A percentile compares a stretch with the other conserved stretches of the same genome.
Conservation (phyloP, 2,329 filamentous ascomycete species). For the Orbilia brochopaga region DNA sequence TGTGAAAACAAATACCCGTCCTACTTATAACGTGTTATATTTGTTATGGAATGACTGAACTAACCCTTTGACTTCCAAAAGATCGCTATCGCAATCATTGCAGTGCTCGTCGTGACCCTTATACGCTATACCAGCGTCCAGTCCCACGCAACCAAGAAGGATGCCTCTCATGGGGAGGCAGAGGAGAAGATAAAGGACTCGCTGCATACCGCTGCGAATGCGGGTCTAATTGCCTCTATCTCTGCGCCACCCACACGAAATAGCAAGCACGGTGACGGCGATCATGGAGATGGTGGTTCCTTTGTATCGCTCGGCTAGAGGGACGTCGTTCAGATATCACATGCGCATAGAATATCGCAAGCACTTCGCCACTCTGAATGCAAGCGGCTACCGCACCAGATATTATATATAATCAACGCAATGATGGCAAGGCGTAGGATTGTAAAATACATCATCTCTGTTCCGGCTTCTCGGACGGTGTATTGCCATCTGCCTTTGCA, state of each 20-base stretch:
- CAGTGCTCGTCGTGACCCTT: slow-evolving; percentile 42
- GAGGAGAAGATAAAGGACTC: slow-evolving; percentile 17
- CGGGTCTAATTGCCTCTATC: slow-evolving; percentile 37
- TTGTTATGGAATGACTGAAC: neutral
- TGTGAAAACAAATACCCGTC: slow-evolving; percentile 10
- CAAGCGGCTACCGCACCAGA: slow-evolving; percentile 1
- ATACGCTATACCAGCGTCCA: slow-evolving; percentile 46
- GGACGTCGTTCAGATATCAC: neutral
- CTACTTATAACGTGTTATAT: too few relatives aligned
- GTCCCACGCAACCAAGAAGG: slow-evolving; percentile 43
- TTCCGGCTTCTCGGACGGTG: neutral
- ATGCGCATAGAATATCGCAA: neutral
- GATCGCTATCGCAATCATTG: slow-evolving; percentile 48
- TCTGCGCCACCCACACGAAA: slow-evolving; percentile 15
- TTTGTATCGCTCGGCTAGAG: slow-evolving; percentile 45
- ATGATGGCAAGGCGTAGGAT: too few relatives aligned
- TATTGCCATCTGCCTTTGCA: slow-evolving; percentile 23
- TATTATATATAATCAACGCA: too few relatives aligned
- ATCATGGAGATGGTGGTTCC: slow-evolving; percentile 35
- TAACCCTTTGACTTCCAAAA: slow-evolving; percentile 28
- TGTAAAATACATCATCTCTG: slow-evolving; percentile 12
- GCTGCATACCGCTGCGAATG: slow-evolving; percentile 32
- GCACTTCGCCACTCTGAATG: slow-evolving; percentile 32
- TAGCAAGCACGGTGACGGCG: slow-evolving; percentile 19
- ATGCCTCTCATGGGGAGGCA: slow-evolving; percentile 25